phyloP scores from a whole-genome alignment of 805 yeast species.

The Saccharomyces kudriavzevii region DNA sequence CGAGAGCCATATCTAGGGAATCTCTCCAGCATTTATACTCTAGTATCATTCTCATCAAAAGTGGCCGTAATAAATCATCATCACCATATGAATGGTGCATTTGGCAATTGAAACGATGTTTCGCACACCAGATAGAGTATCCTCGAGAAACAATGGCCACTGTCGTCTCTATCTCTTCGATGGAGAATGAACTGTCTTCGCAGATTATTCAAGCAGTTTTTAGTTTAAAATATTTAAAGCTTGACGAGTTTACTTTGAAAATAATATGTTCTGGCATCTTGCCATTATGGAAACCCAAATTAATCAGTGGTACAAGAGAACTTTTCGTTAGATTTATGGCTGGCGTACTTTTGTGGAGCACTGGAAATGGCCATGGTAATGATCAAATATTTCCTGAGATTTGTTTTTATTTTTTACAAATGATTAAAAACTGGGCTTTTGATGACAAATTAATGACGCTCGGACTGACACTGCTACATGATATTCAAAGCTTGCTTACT shows the following conservation, averaged over 20 bases:
- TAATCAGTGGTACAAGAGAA: background rate
- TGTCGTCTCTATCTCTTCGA: background rate
- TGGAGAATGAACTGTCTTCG: background rate
- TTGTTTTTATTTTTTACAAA: slow-evolving; percentile 7
- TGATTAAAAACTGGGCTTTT: slow-evolving; percentile 13
- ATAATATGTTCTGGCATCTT: background rate
- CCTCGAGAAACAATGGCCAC: background rate
- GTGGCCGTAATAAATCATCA: background rate
- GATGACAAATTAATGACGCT: slow-evolving; percentile 1
- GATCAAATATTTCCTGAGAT: slow-evolving; percentile 5
- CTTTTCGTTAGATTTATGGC: background rate
- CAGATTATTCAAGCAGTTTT: background rate
- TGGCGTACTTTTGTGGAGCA: background rate
- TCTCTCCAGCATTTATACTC: background rate
- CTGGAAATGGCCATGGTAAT: background rate
- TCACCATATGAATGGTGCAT: background rate
- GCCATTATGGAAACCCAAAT: background rate
- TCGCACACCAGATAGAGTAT: background rate
- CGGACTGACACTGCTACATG: slow-evolving; percentile 9
- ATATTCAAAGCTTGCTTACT: slow-evolving; percentile 10
- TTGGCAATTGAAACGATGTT: background rate
- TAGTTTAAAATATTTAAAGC: background rate
- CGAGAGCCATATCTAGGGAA: background rate
- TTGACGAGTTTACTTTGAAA: background rate
- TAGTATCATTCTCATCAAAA: background rate